These are phyloP conservation scores for Cyclotella sp. DNA, from an alignment of 108 stramenopile species.

Conservation along the genomic window DNA sequence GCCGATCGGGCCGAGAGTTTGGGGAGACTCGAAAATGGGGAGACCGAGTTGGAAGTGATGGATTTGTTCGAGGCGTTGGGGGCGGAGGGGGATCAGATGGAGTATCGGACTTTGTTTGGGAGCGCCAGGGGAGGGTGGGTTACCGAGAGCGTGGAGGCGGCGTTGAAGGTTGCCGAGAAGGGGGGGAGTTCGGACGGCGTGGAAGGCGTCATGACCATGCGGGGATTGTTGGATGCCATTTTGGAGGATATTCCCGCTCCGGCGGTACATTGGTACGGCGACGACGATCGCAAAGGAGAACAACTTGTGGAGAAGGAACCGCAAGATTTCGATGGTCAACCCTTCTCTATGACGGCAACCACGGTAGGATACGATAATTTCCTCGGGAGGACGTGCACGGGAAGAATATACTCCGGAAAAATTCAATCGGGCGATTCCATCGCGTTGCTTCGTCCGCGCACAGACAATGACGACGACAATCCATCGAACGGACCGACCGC, in stretches of 20 bases:
- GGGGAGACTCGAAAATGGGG: conserved; percentile 80
- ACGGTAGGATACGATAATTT: conserved; percentile 89
- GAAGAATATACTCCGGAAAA: conserved; percentile 75
- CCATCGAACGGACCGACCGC: conserved; percentile 27
- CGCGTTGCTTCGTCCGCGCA: conserved; percentile 50
- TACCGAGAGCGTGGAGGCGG: conserved; percentile 21
- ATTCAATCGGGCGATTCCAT: conserved; percentile 60
- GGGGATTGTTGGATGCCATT: conserved; percentile 83
- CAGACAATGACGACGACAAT: conserved; percentile 11
- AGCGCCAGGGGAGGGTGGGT: conserved; percentile 73
- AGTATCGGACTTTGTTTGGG: conserved; percentile 93
- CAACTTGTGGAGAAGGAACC: conserved; percentile 36
- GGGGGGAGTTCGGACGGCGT: conserved; percentile 23
- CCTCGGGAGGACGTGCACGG: conserved; percentile 87
- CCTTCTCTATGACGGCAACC: conserved; percentile 86
- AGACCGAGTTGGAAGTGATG: conserved; percentile 63
- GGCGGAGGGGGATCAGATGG: conserved; percentile 90
- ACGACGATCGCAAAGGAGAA: conserved; percentile 3
- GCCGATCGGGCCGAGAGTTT: conserved; percentile 86
- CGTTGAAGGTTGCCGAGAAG: conserved; percentile 60
- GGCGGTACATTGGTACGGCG: conserved; percentile 53
- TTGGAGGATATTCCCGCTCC: conserved; percentile 83
- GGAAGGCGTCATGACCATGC: conserved; percentile 58
- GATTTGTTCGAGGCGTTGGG: conserved; percentile 33
- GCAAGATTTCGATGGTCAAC: conserved; percentile 50